Conservation (phyloP, 192 early-diverging fungal species). For the Dimargaris cristalligena region DNA sequence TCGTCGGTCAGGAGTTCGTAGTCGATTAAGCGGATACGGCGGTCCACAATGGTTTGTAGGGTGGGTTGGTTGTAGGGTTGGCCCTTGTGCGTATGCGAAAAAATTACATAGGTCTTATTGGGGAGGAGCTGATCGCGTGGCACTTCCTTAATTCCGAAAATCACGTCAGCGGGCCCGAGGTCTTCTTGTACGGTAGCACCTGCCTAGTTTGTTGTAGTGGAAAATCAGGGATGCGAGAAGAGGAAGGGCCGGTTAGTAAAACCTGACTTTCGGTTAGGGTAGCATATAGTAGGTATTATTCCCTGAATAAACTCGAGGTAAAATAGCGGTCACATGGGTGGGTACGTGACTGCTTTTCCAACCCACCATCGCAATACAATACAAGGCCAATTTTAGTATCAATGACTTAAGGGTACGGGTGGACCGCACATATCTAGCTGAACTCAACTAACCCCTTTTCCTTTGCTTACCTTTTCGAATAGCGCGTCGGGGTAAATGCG, state of each 20-base stretch:
- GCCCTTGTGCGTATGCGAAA: slow-evolving; percentile 97
- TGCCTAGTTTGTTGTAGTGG: slow-evolving; percentile 24
- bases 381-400: too few species aligned
- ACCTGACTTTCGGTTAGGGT: too few species aligned
- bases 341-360: too few species aligned
- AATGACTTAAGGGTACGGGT: too few species aligned
- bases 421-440: too few species aligned
- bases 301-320: too few species aligned
- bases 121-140: slow-evolving; percentile 62
- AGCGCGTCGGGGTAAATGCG: slow-evolving; percentile 77
- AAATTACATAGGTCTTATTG: slow-evolving; percentile 84
- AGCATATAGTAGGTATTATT: too few species aligned
- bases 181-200: slow-evolving; percentile 79
- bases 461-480: slow-evolving; percentile 54
- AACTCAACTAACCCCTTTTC: too few species aligned
- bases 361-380: too few species aligned
- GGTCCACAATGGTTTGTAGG: slow-evolving; percentile 74
- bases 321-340: too few species aligned
- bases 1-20: slow-evolving; percentile 87
- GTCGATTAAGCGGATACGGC: slow-evolving; percentile 83
- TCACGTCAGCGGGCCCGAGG: slow-evolving; percentile 72
- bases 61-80: slow-evolving; percentile 86
- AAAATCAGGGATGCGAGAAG: too few species aligned
- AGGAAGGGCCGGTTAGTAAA: too few species aligned
- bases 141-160: slow-evolving; percentile 95